Base-by-base conservation (phyloP, 2,329 filamentous ascomycete species). In the Dryadomyces quercus-mongolicae region DNA sequence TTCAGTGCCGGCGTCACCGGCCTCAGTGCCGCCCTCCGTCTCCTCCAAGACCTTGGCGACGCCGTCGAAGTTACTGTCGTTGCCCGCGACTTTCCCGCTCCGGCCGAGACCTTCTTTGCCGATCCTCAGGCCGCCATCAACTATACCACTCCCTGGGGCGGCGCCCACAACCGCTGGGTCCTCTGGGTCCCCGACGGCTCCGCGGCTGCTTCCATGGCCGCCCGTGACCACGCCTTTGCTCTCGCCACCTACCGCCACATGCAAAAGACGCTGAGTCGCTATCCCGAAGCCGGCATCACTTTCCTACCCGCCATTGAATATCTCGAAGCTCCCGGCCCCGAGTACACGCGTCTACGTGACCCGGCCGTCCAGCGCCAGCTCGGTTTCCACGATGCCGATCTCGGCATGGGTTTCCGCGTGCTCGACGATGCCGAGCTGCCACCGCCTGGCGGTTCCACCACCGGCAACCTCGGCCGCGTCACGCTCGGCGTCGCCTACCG, bases 121-220 rank as follows among this genome's bases (percentile, higher is more conserved):
- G 69, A 74, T 55, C 61, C 67, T 5, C 57, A 56, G 15, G 57
- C 65, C 1, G 64, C 70, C 54, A 72, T 76, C 61, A 71, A 80
- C 66, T 81, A 74, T 62, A 74, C 77, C 15, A 80, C 77, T 34
- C 76, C 77, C 52, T 80, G 76, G 77, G 77, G 71, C 40, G 77
- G 77, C 12, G 77, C 77, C 2, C 76, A 81, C 61, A 76, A 78
- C 58, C 71, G 76, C 44, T 76, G 72, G 60, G 72, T 78, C 38
- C 72, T 73, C 1, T 71, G 71, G 42, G 62, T 61, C 9, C 34
- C 55, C 10, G 55, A 64, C 9, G 57, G 62, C 6, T 62, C 65
- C 38, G 62, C 62, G 13, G 50, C 59, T 5, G 56, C 60, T 0
- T 53, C 53, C 0, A 57, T 38, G 2, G 65, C 67, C 43, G 63